phyloP scores from a whole-genome alignment of 768 basidiomycete genomes.

The Collybia sp. region DNA sequence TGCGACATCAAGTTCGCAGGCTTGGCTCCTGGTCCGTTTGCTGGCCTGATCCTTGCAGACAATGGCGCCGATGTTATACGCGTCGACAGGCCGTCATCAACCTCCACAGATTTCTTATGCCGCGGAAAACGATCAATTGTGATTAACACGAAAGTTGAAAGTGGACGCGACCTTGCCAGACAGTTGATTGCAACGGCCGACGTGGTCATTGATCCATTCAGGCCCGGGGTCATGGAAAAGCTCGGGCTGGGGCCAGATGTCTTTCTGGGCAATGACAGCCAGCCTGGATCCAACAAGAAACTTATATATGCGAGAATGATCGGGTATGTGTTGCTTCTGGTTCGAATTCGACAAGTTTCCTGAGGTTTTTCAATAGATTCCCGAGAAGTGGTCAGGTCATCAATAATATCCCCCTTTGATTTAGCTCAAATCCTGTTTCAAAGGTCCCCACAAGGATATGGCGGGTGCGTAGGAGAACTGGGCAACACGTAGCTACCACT shows the following conservation, averaged over 20 bases:
- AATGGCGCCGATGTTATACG: constrained; percentile 75
- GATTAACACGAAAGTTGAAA: constrained; percentile 58
- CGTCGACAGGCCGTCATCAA: constrained; percentile 56
- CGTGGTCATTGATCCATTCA: constrained; percentile 78
- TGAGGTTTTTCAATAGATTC: neutral
- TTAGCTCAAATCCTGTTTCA: neutral
- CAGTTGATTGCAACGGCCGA: constrained; percentile 65
- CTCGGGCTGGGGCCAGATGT: constrained; percentile 73
- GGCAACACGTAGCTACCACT: neutral
- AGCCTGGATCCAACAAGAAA: constrained; percentile 51
- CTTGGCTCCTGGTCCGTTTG: constrained; percentile 77
- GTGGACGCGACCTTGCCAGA: constrained; percentile 51
- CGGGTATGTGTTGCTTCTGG: constrained; percentile 42
- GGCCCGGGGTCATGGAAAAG: constrained; percentile 79
- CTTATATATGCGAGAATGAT: constrained; percentile 73
- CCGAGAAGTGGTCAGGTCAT: constrained; percentile 22
- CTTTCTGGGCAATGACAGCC: constrained; percentile 47
- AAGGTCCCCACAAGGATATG: constrained; percentile 71
- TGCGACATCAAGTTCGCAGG: constrained; percentile 60
- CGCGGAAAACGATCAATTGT: constrained; percentile 75
- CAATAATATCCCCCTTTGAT: neutral
- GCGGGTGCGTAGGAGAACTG: constrained; percentile 45
- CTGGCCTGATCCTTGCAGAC: constrained; percentile 74
- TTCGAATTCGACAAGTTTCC: neutral
- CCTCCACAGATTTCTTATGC: constrained; percentile 48